These are phyloP conservation scores for Cladorrhinum samala DNA, from an alignment of 495 filamentous ascomycete species.

Conservation along the genomic window DNA sequence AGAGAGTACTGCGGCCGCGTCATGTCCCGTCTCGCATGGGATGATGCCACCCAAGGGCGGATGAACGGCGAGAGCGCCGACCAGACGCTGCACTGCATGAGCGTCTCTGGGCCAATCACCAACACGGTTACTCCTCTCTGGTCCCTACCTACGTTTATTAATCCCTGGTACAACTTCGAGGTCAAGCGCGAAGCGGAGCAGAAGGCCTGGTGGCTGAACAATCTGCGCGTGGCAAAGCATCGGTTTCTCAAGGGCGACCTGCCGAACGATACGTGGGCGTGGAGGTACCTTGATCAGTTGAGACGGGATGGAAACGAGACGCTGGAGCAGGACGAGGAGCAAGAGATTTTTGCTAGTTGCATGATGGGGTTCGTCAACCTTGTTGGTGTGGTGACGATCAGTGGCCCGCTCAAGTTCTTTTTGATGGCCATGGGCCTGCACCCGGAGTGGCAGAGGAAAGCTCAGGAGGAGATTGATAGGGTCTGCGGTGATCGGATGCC, in stretches of 20 bases:
- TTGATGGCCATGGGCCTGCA: slow-evolving; percentile 44
- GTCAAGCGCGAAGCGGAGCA: slow-evolving; percentile 34
- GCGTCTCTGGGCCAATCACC: slow-evolving; percentile 41
- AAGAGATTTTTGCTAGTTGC: slow-evolving; percentile 42
- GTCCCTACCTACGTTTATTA: slow-evolving; percentile 32
- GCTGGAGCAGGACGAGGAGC: slow-evolving; percentile 32
- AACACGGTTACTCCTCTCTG: slow-evolving; percentile 44
- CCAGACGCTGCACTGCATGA: slow-evolving; percentile 42
- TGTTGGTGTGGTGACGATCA: slow-evolving; percentile 44
- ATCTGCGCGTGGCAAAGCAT: slow-evolving; percentile 35
- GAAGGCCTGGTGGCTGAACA: slow-evolving; percentile 40
- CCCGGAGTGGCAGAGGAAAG: slow-evolving; percentile 42
- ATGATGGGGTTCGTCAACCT: slow-evolving; percentile 45
- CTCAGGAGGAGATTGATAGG: slow-evolving; percentile 54
- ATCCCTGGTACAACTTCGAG: slow-evolving; percentile 43
- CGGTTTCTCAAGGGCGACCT: slow-evolving; percentile 33
- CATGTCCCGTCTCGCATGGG: slow-evolving; percentile 44
- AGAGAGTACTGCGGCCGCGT: slow-evolving; percentile 42
- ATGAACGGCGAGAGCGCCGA: slow-evolving; percentile 40
- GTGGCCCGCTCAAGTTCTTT: slow-evolving; percentile 43
- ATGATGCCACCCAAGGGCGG: slow-evolving; percentile 38
- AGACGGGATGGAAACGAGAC: slow-evolving; percentile 29
- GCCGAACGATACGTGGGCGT: slow-evolving; percentile 39
- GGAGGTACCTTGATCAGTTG: slow-evolving; percentile 41
- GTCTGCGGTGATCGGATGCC: slow-evolving; percentile 50